Base-by-base conservation (phyloP, 495 filamentous ascomycete genomes). In the Rhypophila decipiens region DNA sequence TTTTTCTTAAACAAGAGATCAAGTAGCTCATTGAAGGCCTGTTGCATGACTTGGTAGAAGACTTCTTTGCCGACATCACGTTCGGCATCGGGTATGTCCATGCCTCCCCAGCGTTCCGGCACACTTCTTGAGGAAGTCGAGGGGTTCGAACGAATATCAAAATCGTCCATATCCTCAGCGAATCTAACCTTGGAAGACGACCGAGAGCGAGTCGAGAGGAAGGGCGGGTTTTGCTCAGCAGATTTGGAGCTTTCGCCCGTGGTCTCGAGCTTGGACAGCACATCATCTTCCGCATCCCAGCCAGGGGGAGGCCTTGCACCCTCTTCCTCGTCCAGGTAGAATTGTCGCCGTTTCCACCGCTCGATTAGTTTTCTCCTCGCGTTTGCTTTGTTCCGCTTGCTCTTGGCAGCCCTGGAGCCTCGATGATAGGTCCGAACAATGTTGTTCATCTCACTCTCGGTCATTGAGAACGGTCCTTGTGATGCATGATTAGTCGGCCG, bases 11-110 rank as follows among this genome's bases (percentile, higher is more conserved):
- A 97, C 0, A 98, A 70, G 9, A 81, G 71, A 60, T 96, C 87
- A 4, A 98, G 77, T 3, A 97, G 70, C 62, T 97, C 89, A 58
- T 96, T 96, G 63, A 95, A 84, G 1, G 86, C 88, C 58, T 95
- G 83, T 57, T 95, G 88, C 0, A 85, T 87, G 15, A 91, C 82
- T 58, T 95, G 87, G 57, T 93, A 96, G 5, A 97, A 70, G 13
- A 95, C 80, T 57, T 97, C 93, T 52, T 86, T 88, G 24, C 88
- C 88, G 7, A 85, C 79, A 57, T 95, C 89, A 52, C 71, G 75
- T 56, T 95, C 90, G 13, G 82, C 80, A 41, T 88, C 85, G 8
- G 87, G 85, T 11, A 88, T 84, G 51, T 90, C 87, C 56, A 87
- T 86, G 8, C 82, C 87, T 29, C 82, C 88, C 87, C 86, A 90